These are phyloP conservation scores for Aspergillus bertholletiae DNA, from an alignment of 495 filamentous ascomycete species.

Conservation along the genomic window DNA sequence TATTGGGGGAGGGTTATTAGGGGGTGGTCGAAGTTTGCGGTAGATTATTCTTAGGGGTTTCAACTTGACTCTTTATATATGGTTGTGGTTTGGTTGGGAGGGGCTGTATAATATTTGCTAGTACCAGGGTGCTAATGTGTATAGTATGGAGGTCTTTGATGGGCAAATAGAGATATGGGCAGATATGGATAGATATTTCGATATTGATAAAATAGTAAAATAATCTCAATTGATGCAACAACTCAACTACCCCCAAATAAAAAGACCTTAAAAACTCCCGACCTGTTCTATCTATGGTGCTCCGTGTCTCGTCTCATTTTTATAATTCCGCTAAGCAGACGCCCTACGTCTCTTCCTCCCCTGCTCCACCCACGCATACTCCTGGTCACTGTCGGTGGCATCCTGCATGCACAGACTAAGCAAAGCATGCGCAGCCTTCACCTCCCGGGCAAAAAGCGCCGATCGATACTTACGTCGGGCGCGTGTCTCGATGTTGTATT, in stretches of 20 bases:
- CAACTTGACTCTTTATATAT: not conserved
- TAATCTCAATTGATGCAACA: no score
- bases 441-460: constrained; percentile 30
- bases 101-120: no score
- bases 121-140: no score
- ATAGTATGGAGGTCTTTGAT: no score
- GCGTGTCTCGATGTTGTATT: constrained; percentile 4
- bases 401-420: constrained; percentile 52
- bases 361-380: constrained; percentile 8
- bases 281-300: no score
- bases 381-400: constrained; percentile 14
- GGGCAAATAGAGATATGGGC: no score
- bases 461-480: not conserved
- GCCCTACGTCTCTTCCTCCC: constrained; percentile 15
- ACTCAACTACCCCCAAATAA: no score
- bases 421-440: constrained; percentile 55
- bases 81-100: not conserved
- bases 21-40: constrained; percentile 2
- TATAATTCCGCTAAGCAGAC: constrained; percentile 13
- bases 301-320: no score
- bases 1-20: constrained; percentile 45
- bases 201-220: no score
- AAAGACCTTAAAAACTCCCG: no score
- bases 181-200: no score
- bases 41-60: not conserved